Conservation (phyloP, 2,329 filamentous ascomycete species). For the Penicillium sp. region DNA sequence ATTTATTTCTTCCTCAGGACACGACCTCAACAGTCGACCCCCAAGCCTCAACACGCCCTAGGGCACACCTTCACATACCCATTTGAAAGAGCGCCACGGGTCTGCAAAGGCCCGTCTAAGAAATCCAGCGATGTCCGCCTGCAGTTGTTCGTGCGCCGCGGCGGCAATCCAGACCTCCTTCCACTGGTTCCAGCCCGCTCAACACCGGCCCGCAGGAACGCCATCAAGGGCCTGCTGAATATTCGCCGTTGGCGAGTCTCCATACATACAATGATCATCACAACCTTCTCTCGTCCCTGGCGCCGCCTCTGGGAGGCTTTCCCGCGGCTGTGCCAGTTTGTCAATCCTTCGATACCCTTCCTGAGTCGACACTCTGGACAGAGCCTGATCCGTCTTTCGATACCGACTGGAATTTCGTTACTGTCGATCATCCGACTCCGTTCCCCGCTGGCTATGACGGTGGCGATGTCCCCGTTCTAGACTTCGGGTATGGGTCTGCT, state of each 20-base stretch:
- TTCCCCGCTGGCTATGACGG: conserved; percentile 13
- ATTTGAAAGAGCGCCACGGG: conserved; percentile 18
- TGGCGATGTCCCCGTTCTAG: conserved; percentile 12
- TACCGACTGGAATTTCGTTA: conserved; percentile 23
- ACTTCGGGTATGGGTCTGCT: conserved; percentile 15
- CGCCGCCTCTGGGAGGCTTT: conserved; percentile 14
- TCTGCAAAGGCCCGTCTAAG: conserved; percentile 27
- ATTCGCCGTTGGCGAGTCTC: conserved; percentile 15
- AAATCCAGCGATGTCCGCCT: conserved; percentile 27
- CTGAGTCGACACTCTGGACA: conserved; percentile 22
- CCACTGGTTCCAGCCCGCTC: conserved; percentile 19
- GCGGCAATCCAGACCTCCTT: conserved; percentile 12
- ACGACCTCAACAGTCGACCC: conserved; percentile 15
- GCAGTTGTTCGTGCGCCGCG: conserved; percentile 19
- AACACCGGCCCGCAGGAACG: conserved; percentile 15
- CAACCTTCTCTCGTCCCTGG: conserved; percentile 13
- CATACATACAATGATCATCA: conserved; percentile 11
- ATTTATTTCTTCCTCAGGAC: conserved; percentile 23
- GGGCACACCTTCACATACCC: neutral
- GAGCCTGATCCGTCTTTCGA: conserved; percentile 20
- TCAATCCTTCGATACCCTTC: conserved; percentile 20
- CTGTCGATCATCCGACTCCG: conserved; percentile 7
- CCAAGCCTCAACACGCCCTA: conserved; percentile 1
- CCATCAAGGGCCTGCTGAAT: conserved; percentile 19
- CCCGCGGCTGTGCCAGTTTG: conserved; percentile 16